These are phyloP conservation scores for Plasmopara muralis DNA, from an alignment of 352 stramenopile genomes.

Conservation along the genomic window DNA sequence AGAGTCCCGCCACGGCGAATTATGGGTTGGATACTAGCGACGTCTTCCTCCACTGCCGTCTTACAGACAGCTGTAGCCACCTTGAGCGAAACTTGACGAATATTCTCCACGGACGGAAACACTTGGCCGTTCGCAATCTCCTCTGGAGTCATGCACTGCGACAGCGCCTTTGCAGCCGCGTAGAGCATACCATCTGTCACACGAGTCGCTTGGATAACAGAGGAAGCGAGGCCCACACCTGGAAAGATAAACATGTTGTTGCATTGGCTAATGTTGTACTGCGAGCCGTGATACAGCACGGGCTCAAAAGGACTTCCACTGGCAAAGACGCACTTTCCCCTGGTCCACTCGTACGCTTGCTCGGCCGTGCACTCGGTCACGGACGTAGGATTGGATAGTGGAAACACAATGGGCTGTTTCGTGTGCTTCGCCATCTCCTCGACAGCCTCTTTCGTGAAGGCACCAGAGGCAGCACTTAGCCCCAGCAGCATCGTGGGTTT, in stretches of 20 bases:
- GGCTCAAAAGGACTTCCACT: slow-evolving; percentile 93
- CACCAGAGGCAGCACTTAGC: slow-evolving; percentile 77
- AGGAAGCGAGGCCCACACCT: slow-evolving; percentile 89
- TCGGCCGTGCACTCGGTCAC: slow-evolving; percentile 94
- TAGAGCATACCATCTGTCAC: slow-evolving; percentile 95
- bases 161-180: slow-evolving; percentile 90
- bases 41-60: slow-evolving; percentile 83
- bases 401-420: slow-evolving; percentile 93
- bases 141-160: slow-evolving; percentile 88
- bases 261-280: slow-evolving; percentile 81
- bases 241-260: slow-evolving; percentile 99
- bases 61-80: slow-evolving; percentile 90
- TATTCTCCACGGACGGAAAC: slow-evolving; percentile 90
- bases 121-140: slow-evolving; percentile 90
- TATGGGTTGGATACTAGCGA: slow-evolving; percentile 70
- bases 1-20: slow-evolving; percentile 71
- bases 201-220: slow-evolving; percentile 67
- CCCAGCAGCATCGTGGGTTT: slow-evolving; percentile 95
- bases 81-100: slow-evolving; percentile 90
- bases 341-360: slow-evolving; percentile 95
- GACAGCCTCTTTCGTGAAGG: slow-evolving; percentile 83
- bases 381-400: slow-evolving; percentile 94
- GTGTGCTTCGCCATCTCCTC: slow-evolving; percentile 86
- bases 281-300: slow-evolving; percentile 82
- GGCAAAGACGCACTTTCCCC: slow-evolving; percentile 93